Base-by-base conservation (phyloP, 2,329 filamentous ascomycete species). In the Chrysoporthe deuterocubensis region DNA sequence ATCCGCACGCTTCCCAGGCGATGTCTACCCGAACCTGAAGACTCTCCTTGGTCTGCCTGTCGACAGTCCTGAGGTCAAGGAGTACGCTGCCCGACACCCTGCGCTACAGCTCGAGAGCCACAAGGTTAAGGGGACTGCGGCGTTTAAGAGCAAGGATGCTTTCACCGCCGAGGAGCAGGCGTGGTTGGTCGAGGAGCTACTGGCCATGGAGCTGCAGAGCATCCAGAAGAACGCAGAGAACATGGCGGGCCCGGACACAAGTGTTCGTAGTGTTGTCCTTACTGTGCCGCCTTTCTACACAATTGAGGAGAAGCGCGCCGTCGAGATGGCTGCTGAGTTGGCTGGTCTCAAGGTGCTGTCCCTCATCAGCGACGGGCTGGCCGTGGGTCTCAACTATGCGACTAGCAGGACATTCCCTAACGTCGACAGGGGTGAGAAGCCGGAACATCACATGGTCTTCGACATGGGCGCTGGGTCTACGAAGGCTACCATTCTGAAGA, bases 391-490 rank as follows among this genome's bases (percentile, higher is more conserved):
- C 73, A 96, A 99, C 81, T 99, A 98, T 79, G 96, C 96, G 56
- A 97, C 94, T 40, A 92, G 88, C 75, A 89, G 96, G 74, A 93
- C 92, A 18, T 99, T 98, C 79, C 93, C 94, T 48, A 93, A 88
- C 74, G 84, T 96, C 69, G 92, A 88, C 66, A 90, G 96, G 65
- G 93, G 93, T 65, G 91, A 87, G 71, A 94, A 94, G 82, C 91
- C 96, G 0, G 96, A 99, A 80, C 88, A 94, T 74, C 93, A 99
- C 81, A 82, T 99, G 78, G 89, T 99, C 42, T 99, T 96, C 76
- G 96, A 99, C 77, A 98, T 99, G 94, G 96, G 96, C 72, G 94
- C 96, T 72, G 96, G 96, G 4, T 97, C 93, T 58, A 92, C 95
- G 43, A 97, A 93, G 74, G 95, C 95, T 4, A 96, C 94, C 7